These are phyloP conservation scores for Avena sativa DNA, from an alignment of 176 grass and related monocot species.

Conservation along the genomic window DNA sequence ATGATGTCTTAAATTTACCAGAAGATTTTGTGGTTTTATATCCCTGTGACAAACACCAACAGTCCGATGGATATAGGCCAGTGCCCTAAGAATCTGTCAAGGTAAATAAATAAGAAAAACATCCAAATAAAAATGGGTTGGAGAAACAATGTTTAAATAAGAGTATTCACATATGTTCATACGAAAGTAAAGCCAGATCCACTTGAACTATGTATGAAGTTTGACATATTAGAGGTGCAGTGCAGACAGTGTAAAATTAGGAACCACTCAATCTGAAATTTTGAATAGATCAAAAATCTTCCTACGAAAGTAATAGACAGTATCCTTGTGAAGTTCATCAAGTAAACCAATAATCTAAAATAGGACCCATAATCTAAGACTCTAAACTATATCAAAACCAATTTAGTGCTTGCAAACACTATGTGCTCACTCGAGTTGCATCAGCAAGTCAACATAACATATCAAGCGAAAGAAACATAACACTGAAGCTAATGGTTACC, in stretches of 20 bases:
- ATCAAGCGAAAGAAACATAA: conserved; percentile 1
- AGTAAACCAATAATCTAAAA: background rate
- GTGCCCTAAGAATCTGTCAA: conserved; percentile 72
- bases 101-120: background rate
- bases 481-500: conserved; percentile 39
- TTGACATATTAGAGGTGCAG: background rate
- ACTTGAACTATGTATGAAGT: conserved; percentile 24
- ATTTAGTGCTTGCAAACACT: conserved; percentile 2
- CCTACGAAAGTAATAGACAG: background rate
- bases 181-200: background rate
- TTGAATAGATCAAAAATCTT: background rate
- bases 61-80: conserved; percentile 70
- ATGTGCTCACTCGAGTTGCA: conserved; percentile 17
- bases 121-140: background rate
- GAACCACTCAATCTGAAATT: background rate
- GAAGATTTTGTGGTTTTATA: conserved; percentile 83
- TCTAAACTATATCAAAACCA: background rate
- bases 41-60: conserved; percentile 82
- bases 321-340: background rate
- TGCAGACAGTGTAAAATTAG: background rate
- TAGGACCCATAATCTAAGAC: background rate
- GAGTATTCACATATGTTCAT: background rate
- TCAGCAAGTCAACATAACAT: background rate
- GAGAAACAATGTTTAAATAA: background rate
- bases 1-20: conserved; percentile 48